Evolutionary conservation across 148 eudicot species (phyloP).

Genomic region (Chenopodium berlandieri): DNA sequence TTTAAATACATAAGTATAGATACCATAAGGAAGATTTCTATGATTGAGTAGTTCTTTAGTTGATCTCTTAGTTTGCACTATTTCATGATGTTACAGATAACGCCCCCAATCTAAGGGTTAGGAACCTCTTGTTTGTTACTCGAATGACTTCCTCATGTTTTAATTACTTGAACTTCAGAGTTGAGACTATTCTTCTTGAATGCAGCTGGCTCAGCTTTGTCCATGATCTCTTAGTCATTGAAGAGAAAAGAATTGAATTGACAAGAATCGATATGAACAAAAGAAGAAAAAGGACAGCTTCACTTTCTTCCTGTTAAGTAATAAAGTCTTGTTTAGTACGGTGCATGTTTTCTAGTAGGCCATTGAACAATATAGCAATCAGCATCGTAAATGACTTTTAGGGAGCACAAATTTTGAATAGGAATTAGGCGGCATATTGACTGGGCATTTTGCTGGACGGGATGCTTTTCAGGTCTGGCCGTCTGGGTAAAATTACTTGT

Average conservation of each 20-base stretch:
- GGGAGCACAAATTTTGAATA: neutral
- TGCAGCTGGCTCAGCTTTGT: neutral
- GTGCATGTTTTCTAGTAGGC: neutral
- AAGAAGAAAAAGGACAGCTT: neutral
- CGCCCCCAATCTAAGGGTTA: neutral
- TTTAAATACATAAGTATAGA: no score
- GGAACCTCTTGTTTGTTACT: neutral
- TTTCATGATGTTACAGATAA: neutral
- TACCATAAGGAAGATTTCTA: neutral
- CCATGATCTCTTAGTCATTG: neutral
- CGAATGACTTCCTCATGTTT: neutral
- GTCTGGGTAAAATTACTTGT: no score
- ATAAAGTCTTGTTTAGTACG: neutral
- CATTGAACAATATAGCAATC: neutral
- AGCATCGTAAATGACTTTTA: neutral
- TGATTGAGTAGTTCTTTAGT: neutral
- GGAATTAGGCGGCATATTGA: no score
- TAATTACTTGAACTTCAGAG: neutral
- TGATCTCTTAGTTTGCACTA: no score
- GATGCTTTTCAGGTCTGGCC: no score
- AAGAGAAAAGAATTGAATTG: neutral
- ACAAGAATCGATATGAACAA: neutral
- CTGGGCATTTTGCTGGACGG: no score
- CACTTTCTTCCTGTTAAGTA: neutral
- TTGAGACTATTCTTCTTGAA: neutral